Base-by-base conservation (phyloP, 805 yeast species). In the Torulaspora delbrueckii region DNA sequence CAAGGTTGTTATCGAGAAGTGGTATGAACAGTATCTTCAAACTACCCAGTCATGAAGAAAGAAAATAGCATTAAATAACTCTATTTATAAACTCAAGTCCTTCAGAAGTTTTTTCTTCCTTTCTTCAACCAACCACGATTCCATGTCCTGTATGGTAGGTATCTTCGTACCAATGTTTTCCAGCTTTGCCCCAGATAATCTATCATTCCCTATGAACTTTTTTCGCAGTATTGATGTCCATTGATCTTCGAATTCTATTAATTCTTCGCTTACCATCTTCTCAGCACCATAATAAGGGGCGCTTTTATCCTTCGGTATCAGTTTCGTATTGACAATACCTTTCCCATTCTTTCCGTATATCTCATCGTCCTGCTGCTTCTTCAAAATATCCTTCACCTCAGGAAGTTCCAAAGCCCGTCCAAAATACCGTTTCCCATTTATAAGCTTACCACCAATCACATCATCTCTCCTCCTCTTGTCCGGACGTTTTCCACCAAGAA, bases 361-460 rank as follows among this genome's bases (percentile, higher is more conserved):
- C 22, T 46, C 48, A 25, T 52, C 51, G 31, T 56, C 37, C 44
- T 58, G 54, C 35, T 71, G 65, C 33, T 69, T 61, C 42, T 70
- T 69, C 14, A 79, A 50, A 18, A 77, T 50, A 47, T 73, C 73
- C 42, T 73, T 68, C 6, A 84, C 90, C 50, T 86, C 96, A 0
- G 88, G 84, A 7, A 89, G 66, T 36, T 87, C 91, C 42, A 78
- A 72, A 0, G 96, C 96, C 40, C 96, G 66, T 0, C 97, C 97
- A 65, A 79, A 90, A 63, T 85, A 90, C 45, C 84, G 68, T 52
- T 79, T 79, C 0, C 88, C 88, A 32, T 74, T 69, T 1, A 76
- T 60, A 1, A 56, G 43, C 22, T 63, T 66, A 5, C 65, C 64
- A 18, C 55, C 51, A 7, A 51, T 30, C 16, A 56, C 51, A 1